phyloP scores from a whole-genome alignment of 2,329 filamentous ascomycete genomes.

The Trichoderma lentiforme region DNA sequence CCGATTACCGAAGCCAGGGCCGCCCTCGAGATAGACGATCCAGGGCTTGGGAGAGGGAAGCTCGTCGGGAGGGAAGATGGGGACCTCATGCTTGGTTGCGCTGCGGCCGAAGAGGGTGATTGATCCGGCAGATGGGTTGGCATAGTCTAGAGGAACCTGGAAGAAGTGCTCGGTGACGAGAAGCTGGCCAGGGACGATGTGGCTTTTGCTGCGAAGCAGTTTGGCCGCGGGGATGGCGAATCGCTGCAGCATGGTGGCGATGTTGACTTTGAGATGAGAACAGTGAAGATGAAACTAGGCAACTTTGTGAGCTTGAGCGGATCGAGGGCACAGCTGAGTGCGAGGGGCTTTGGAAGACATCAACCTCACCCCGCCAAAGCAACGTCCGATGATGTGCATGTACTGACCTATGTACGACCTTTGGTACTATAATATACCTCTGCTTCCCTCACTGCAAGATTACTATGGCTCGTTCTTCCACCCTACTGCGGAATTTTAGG shows the following conservation, averaged over 20 bases:
- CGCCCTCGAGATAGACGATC: slow-evolving; percentile 77
- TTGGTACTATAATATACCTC: background rate
- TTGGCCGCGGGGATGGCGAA: slow-evolving; percentile 36
- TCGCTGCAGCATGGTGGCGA: slow-evolving; percentile 18
- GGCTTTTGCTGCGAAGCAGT: slow-evolving; percentile 41
- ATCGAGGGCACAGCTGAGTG: background rate
- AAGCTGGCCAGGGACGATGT: slow-evolving; percentile 60
- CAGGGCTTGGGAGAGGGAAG: slow-evolving; percentile 48
- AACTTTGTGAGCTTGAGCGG: background rate
- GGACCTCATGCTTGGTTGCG: slow-evolving; percentile 62
- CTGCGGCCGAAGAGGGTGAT: slow-evolving; percentile 77
- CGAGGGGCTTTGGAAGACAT: background rate
- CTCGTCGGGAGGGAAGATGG: slow-evolving; percentile 48
- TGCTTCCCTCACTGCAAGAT: background rate
- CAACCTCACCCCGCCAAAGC: background rate
- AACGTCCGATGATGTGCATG: background rate
- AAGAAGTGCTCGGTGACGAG: slow-evolving; percentile 81
- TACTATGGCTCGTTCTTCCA: background rate
- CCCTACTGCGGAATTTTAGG: background rate
- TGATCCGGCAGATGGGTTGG: slow-evolving; percentile 54
- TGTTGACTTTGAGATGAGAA: background rate
- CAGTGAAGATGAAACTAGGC: background rate
- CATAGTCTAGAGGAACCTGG: slow-evolving; percentile 78
- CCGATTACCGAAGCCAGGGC: slow-evolving; percentile 74
- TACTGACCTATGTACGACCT: background rate